A percentile compares a stretch with the other conserved stretches of the same genome.
Conservation (phyloP, 2,329 filamentous ascomycete genomes). For the Ambrosiella cleistominuta region DNA sequence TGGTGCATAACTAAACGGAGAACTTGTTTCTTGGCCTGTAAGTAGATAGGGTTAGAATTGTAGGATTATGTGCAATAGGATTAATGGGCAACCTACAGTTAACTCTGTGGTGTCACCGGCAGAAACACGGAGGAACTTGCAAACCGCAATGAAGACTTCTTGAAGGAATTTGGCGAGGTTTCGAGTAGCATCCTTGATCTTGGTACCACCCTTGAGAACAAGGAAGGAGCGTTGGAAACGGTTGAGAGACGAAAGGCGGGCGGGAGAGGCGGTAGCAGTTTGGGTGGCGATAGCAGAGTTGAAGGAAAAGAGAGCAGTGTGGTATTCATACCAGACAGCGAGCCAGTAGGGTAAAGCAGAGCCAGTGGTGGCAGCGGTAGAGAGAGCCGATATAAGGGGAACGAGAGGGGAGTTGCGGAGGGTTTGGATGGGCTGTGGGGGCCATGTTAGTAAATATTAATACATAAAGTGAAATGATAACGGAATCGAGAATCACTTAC, state of each 20-base stretch:
- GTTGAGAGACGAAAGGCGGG: slow-evolving; percentile 36
- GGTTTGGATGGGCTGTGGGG: slow-evolving; percentile 36
- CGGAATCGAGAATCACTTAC: slow-evolving; percentile 20
- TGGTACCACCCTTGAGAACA: slow-evolving; percentile 33
- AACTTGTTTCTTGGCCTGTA: slow-evolving; percentile 15
- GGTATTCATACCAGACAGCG: slow-evolving; percentile 33
- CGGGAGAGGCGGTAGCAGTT: slow-evolving; percentile 24
- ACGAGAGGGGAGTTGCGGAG: slow-evolving; percentile 39
- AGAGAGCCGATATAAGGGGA: slow-evolving; percentile 26
- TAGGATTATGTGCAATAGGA: not conserved
- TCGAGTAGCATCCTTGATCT: slow-evolving; percentile 44
- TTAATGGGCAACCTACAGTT: not conserved
- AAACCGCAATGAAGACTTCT: slow-evolving; percentile 22
- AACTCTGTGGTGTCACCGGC: not conserved
- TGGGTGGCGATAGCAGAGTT: slow-evolving; percentile 26
- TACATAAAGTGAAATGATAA: not conserved
- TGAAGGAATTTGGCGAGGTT: slow-evolving; percentile 33
- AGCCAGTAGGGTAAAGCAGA: slow-evolving; percentile 28
- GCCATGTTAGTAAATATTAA: slow-evolving; percentile 8
- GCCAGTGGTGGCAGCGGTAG: slow-evolving; percentile 27
- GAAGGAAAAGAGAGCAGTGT: slow-evolving; percentile 26
- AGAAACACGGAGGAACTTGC: slow-evolving; percentile 23
- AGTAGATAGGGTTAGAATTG: not conserved
- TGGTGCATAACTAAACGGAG: slow-evolving; percentile 30
- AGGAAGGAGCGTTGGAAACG: slow-evolving; percentile 43